Evolutionary conservation across 176 grass and related monocot genomes (phyloP).

Genomic region (Dactylis glomerata): DNA sequence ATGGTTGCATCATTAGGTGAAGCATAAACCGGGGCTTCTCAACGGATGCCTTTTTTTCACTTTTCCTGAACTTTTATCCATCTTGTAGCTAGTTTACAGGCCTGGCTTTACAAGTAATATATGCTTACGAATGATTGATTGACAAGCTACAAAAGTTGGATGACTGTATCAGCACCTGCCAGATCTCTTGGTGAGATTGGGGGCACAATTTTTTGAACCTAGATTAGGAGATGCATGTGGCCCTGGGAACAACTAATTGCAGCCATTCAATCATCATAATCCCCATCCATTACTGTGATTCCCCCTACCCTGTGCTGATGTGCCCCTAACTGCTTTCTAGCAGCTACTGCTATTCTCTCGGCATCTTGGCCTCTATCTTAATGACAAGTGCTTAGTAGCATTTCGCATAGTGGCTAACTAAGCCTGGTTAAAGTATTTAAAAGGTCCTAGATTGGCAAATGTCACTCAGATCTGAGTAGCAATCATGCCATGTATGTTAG

Average conservation of each 20-base stretch:
- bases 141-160: constrained; percentile 31
- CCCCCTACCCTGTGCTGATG: constrained; percentile 37
- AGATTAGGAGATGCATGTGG: constrained; percentile 56
- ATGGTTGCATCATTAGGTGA: constrained; percentile 49
- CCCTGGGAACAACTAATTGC: constrained; percentile 55
- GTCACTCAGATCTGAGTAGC: constrained; percentile 48
- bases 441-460: constrained; percentile 47
- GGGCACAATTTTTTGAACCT: neutral
- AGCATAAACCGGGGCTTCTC: constrained; percentile 42
- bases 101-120: constrained; percentile 39
- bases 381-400: constrained; percentile 57
- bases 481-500: constrained; percentile 35
- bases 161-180: constrained; percentile 68
- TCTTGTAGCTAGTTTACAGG: constrained; percentile 29
- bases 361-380: constrained; percentile 52
- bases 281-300: constrained; percentile 48
- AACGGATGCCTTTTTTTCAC: constrained; percentile 21
- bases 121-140: constrained; percentile 40
- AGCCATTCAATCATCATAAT: constrained; percentile 66
- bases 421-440: constrained; percentile 15
- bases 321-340: constrained; percentile 43
- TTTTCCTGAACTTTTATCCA: constrained; percentile 36
- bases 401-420: constrained; percentile 42
- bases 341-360: constrained; percentile 34
- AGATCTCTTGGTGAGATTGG: constrained; percentile 45